Percentiles rank a stretch among this genome's conserved stretches.
phyloP scores from a whole-genome alignment of 108 stramenopile genomes.

The Fragilaria radians region DNA sequence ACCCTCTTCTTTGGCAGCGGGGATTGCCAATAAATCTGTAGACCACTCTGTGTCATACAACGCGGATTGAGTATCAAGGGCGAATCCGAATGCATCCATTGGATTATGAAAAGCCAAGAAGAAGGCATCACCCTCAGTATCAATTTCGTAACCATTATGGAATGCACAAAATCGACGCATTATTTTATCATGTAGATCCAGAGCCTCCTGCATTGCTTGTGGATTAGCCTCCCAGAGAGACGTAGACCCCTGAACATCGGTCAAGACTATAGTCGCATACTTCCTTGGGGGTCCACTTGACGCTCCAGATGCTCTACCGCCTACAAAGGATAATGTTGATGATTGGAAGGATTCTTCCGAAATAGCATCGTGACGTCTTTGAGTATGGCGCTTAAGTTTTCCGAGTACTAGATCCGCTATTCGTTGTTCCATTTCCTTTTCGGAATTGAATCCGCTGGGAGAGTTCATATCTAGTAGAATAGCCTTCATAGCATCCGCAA shows the following conservation, averaged over 20 bases:
- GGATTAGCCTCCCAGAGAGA: constrained; percentile 39
- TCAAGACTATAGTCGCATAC: constrained; percentile 35
- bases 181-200: constrained; percentile 33
- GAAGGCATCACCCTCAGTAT: constrained; percentile 40
- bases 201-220: constrained; percentile 32
- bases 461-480: too few relatives aligned
- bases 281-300: constrained; percentile 12
- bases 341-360: too few relatives aligned
- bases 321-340: too few relatives aligned
- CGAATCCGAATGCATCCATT: constrained; percentile 35
- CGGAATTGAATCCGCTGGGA: too few relatives aligned
- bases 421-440: too few relatives aligned
- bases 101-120: constrained; percentile 41
- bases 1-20: neutral
- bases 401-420: too few relatives aligned
- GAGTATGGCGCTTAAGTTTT: too few relatives aligned
- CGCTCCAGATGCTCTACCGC: too few relatives aligned
- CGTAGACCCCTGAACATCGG: constrained; percentile 45
- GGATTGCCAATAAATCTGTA: constrained; percentile 15
- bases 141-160: constrained; percentile 38
- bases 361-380: too few relatives aligned
- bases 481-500: too few relatives aligned
- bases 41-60: constrained; percentile 34
- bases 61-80: constrained; percentile 19
- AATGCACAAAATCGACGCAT: constrained; percentile 28